These are phyloP conservation scores for Irineochytrium annulatum DNA, from an alignment of 192 early-diverging fungal species.

Conservation along the genomic window DNA sequence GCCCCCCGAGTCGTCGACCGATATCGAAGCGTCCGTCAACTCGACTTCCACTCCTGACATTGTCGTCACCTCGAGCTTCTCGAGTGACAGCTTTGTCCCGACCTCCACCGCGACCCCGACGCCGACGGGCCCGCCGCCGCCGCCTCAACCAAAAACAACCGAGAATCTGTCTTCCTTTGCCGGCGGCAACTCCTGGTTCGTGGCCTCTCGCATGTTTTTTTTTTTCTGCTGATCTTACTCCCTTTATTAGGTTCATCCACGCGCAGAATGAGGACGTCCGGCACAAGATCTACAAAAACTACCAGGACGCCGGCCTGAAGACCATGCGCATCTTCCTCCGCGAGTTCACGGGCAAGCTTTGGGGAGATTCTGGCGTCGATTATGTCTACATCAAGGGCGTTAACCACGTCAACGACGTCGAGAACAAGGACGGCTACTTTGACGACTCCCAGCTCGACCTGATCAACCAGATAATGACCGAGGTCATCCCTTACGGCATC, in stretches of 20 bases:
- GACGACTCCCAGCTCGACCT: slow-evolving; percentile 7
- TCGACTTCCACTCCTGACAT: too few relatives aligned
- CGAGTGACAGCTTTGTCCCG: too few relatives aligned
- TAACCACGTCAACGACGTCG: slow-evolving; percentile 7
- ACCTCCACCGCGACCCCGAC: too few relatives aligned
- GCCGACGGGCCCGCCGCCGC: too few relatives aligned
- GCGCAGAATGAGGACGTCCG: neutral
- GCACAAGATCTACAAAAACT: neutral
- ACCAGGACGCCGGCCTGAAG: slow-evolving; percentile 8
- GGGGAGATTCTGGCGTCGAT: neutral
- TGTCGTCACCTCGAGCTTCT: too few relatives aligned
- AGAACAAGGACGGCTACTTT: slow-evolving; percentile 9
- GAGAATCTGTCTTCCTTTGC: too few relatives aligned
- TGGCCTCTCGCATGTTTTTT: too few relatives aligned
- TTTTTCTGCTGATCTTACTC: too few relatives aligned
- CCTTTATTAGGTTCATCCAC: neutral
- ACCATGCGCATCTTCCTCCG: slow-evolving; percentile 22
- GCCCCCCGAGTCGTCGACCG: too few relatives aligned
- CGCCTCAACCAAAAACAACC: too few relatives aligned
- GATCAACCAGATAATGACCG: slow-evolving; percentile 5
- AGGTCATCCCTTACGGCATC: slow-evolving; percentile 11
- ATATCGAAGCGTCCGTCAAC: too few relatives aligned
- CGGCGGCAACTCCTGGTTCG: too few relatives aligned
- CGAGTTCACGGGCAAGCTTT: slow-evolving; percentile 2
- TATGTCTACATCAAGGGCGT: slow-evolving; percentile 1